These are phyloP conservation scores for Globisporangium barbulae DNA, from an alignment of 352 stramenopile genomes.

Conservation along the genomic window DNA sequence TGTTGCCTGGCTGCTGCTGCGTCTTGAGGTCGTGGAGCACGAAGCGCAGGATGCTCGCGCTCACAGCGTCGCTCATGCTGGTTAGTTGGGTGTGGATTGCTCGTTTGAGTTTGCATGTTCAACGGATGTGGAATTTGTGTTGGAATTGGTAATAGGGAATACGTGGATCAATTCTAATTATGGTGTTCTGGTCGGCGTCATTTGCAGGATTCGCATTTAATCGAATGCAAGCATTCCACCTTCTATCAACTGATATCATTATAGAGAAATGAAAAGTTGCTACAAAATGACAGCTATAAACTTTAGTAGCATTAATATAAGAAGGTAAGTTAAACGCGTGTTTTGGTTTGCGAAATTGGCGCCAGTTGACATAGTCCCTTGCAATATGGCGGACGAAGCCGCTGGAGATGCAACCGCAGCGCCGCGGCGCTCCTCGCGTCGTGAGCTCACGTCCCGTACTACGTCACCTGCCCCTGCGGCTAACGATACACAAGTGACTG, in stretches of 20 bases:
- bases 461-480: background rate
- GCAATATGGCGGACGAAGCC: constrained; percentile 5
- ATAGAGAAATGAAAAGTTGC: too few species aligned
- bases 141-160: background rate
- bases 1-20: constrained; percentile 2
- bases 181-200: too few species aligned
- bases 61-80: constrained; percentile 12
- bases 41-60: constrained; percentile 36
- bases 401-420: background rate
- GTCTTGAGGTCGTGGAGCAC: constrained; percentile 48
- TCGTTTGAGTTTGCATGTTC: too few species aligned
- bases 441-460: constrained; percentile 6
- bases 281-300: too few species aligned
- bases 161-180: too few species aligned
- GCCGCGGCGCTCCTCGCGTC: constrained; percentile 13
- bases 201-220: background rate
- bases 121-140: too few species aligned
- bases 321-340: background rate
- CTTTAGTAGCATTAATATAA: background rate
- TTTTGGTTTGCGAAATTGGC: background rate
- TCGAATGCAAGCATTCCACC: background rate
- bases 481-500: background rate
- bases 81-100: background rate
- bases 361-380: background rate
- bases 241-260: too few species aligned